These are phyloP conservation scores for Spathaspora girioi DNA, from an alignment of 805 yeast species.

Conservation along the genomic window DNA sequence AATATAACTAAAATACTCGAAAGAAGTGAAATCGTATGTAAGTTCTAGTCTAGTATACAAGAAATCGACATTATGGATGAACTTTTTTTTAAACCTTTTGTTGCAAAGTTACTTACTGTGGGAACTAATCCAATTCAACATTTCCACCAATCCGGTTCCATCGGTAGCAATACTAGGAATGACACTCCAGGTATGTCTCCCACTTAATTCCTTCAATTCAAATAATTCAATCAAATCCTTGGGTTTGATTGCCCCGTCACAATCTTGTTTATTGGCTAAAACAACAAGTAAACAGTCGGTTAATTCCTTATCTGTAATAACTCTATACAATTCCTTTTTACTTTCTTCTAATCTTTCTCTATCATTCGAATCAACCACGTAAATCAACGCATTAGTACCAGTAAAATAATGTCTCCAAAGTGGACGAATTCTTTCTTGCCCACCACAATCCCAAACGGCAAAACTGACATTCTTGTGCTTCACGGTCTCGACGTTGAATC, in stretches of 20 bases:
- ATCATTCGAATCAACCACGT: conserved; percentile 85
- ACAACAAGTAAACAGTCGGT: conserved; percentile 74
- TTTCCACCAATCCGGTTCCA: conserved; percentile 87
- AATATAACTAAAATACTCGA: not conserved
- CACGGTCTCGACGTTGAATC: conserved; percentile 88
- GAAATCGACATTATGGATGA: too few relatives aligned
- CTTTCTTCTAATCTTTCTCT: conserved; percentile 69
- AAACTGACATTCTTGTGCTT: conserved; percentile 77
- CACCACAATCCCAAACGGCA: conserved; percentile 95
- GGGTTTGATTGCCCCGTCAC: conserved; percentile 68
- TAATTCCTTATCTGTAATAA: conserved; percentile 80
- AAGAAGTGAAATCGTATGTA: not conserved
- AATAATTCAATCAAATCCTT: conserved; percentile 74
- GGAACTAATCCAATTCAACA: conserved; percentile 78
- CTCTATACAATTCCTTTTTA: conserved; percentile 70
- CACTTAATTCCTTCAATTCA: conserved; percentile 57
- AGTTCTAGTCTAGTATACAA: too few relatives aligned
- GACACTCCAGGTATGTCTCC: conserved; percentile 79
- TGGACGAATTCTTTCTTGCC: conserved; percentile 88
- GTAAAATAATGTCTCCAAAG: conserved; percentile 95
- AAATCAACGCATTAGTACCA: conserved; percentile 87
- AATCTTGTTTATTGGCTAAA: conserved; percentile 86
- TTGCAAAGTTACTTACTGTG: conserved; percentile 26
- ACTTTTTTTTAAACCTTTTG: not conserved
- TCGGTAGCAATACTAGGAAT: conserved; percentile 87